Percentiles rank a stretch among this genome's conserved stretches.
phyloP scores from a whole-genome alignment of 148 eudicot genomes.

The Rhododendron molle region DNA sequence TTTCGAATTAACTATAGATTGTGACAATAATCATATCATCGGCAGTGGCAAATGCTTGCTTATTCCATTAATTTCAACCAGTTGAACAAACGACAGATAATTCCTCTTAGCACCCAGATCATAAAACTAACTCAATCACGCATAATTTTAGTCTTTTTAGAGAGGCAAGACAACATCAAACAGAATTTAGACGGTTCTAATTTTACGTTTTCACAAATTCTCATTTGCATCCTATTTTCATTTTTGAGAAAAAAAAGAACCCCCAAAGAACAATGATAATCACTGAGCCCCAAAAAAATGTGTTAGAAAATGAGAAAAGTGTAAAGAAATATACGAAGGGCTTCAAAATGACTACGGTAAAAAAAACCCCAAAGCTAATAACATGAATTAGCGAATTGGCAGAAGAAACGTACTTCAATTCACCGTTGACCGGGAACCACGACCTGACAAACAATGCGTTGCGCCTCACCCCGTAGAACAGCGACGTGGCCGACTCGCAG shows the following conservation, averaged over 20 bases:
- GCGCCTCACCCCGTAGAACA: slow-evolving; percentile 49
- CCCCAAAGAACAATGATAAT: background rate
- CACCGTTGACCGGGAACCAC: slow-evolving; percentile 57
- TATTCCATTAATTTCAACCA: background rate
- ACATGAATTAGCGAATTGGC: background rate
- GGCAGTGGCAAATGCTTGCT: background rate
- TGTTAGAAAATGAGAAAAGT: background rate
- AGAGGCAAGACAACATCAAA: background rate
- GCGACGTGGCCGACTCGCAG: slow-evolving; percentile 35
- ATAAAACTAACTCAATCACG: background rate
- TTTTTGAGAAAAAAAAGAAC: too few relatives aligned
- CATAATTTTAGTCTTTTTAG: background rate
- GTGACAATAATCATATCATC: background rate
- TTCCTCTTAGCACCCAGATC: background rate
- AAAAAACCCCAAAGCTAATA: background rate
- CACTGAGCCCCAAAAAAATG: background rate
- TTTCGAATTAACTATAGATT: background rate
- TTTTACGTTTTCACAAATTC: background rate
- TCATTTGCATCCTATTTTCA: background rate
- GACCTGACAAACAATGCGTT: slow-evolving; percentile 74
- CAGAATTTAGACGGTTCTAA: background rate
- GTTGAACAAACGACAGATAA: background rate
- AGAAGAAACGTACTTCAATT: slow-evolving; percentile 36
- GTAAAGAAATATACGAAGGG: background rate
- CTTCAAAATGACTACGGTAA: background rate